These are phyloP conservation scores for Tricholoma sp. DNA, from an alignment of 768 basidiomycete genomes.

Conservation along the genomic window DNA sequence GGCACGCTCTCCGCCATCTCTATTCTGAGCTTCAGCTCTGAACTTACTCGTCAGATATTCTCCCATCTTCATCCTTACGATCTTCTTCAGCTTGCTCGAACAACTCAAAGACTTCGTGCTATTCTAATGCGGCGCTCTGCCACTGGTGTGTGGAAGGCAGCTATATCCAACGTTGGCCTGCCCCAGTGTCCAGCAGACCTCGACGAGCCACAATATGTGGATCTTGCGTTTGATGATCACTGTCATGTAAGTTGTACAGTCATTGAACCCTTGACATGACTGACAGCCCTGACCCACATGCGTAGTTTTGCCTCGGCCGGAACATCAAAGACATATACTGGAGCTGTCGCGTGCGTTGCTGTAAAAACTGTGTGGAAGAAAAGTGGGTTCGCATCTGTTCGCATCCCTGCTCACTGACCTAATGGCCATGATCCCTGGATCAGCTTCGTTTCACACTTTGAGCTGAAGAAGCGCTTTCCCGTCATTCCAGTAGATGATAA, in stretches of 20 bases:
- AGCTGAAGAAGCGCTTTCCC: constrained; percentile 17
- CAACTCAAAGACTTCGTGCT: constrained; percentile 26
- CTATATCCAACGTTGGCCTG: constrained; percentile 15
- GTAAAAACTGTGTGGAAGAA: constrained; percentile 17
- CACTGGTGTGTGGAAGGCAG: constrained; percentile 23
- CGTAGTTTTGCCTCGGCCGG: constrained; percentile 17
- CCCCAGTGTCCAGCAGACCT: constrained; percentile 41
- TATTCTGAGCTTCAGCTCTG: neutral
- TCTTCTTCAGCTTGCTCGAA: constrained; percentile 31
- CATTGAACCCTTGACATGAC: neutral
- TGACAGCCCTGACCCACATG: neutral
- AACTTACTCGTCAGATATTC: constrained; percentile 22
- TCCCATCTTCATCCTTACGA: constrained; percentile 27
- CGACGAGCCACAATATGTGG: constrained; percentile 38
- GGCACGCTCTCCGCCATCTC: neutral
- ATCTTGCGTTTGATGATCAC: constrained; percentile 38
- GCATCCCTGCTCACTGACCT: neutral
- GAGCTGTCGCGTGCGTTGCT: constrained; percentile 20
- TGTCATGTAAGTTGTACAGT: constrained; percentile 33
- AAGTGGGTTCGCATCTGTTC: constrained; percentile 7
- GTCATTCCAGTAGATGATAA: constrained; percentile 18
- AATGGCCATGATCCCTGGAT: neutral
- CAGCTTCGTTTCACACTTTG: constrained; percentile 14
- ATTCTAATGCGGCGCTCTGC: constrained; percentile 22
- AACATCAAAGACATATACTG: constrained; percentile 18